Percentiles rank a stretch among this genome's conserved stretches.
Evolutionary conservation across 768 basidiomycete genomes (phyloP).

Genomic region (Tylopilus rubrobrunneus): DNA sequence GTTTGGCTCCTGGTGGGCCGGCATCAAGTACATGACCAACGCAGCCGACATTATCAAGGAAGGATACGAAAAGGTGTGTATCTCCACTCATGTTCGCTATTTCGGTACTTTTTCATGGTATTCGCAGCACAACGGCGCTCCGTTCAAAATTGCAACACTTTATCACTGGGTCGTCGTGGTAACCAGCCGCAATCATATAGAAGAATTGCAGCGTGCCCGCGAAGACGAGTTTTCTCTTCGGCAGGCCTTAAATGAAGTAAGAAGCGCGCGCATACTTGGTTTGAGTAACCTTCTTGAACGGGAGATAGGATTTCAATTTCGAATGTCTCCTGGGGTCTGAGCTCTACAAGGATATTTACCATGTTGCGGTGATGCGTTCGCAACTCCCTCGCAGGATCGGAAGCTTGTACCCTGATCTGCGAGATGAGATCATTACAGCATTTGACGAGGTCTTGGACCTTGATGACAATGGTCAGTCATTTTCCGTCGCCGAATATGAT

Average conservation of each 20-base stretch:
- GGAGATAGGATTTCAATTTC: constrained; percentile 31
- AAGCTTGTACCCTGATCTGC: constrained; percentile 35
- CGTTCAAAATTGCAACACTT: constrained; percentile 30
- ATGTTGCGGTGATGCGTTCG: constrained; percentile 22
- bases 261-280: background rate
- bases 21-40: constrained; percentile 8
- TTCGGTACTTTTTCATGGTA: background rate
- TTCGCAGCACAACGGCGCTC: constrained; percentile 20
- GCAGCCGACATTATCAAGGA: constrained; percentile 4
- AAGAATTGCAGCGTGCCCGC: constrained; percentile 24
- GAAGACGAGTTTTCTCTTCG: constrained; percentile 36
- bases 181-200: constrained; percentile 9
- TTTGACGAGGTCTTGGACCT: background rate
- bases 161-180: constrained; percentile 38
- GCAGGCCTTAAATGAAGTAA: constrained; percentile 32
- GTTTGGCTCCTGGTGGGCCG: constrained; percentile 9
- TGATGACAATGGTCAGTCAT: constrained; percentile 6
- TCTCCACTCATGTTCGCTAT: background rate
- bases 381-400: constrained; percentile 37
- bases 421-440: constrained; percentile 40
- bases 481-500: background rate
- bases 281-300: background rate
- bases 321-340: constrained; percentile 35
- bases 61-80: background rate
- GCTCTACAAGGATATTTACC: constrained; percentile 27